phyloP scores from a whole-genome alignment of 1,139 yeast species.

The Geotrichum reessii region DNA sequence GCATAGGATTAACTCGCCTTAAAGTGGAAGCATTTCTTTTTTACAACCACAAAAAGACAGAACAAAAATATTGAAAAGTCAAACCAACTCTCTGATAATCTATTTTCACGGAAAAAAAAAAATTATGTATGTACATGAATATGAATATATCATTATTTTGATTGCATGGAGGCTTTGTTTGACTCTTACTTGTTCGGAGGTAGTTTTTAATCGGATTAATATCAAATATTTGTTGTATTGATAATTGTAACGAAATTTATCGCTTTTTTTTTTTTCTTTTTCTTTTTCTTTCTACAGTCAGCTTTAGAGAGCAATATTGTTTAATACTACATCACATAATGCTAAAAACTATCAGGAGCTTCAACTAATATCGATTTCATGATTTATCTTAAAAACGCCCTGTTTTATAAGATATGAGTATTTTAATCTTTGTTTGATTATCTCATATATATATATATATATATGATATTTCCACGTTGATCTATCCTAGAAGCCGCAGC shows the following conservation, averaged over 20 bases:
- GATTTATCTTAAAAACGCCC: neutral
- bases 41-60: neutral
- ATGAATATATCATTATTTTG: neutral
- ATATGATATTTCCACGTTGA: neutral
- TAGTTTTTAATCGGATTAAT: neutral
- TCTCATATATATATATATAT: neutral
- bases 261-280: neutral
- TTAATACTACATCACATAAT: neutral
- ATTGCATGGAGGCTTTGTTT: neutral
- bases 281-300: neutral
- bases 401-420: neutral
- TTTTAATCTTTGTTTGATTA: no score
- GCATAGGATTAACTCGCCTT: neutral
- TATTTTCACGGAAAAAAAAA: neutral
- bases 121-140: neutral
- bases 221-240: neutral
- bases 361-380: neutral
- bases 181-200: neutral
- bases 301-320: no score
- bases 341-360: neutral
- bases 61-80: neutral
- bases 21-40: neutral
- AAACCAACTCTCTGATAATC: neutral
- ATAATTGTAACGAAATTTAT: neutral
- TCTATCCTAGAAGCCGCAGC: conserved; percentile 48